phyloP scores from a whole-genome alignment of 768 basidiomycete genomes.

The Suillus decipiens region DNA sequence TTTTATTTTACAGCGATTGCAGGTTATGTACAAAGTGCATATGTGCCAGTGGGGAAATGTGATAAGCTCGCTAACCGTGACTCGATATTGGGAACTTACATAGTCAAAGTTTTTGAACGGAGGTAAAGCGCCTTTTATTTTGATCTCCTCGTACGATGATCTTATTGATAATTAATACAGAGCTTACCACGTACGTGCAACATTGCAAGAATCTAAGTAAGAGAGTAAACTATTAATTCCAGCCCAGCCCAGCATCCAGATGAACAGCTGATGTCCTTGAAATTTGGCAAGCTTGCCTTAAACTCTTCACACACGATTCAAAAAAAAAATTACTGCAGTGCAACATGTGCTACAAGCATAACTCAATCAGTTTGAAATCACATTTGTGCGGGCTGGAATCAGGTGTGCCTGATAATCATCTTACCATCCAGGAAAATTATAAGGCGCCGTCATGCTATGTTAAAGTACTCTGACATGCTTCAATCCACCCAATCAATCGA shows the following conservation, averaged over 20 bases:
- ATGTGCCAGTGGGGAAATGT: not conserved
- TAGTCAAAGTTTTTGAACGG: not conserved
- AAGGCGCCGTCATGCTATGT: not conserved
- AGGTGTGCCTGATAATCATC: not conserved
- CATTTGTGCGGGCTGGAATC: not conserved
- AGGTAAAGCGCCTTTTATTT: not conserved
- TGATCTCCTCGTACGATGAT: not conserved
- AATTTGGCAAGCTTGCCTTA: no score
- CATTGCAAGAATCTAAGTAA: not conserved
- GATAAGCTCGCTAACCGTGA: no score
- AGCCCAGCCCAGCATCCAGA: not conserved
- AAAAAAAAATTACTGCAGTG: not conserved
- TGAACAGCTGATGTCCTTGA: no score
- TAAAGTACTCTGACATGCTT: not conserved
- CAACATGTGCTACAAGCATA: not conserved
- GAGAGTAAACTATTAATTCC: not conserved
- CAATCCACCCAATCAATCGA: not conserved
- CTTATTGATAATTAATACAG: not conserved
- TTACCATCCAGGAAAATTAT: not conserved
- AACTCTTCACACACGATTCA: no score
- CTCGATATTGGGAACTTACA: not conserved
- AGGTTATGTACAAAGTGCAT: not conserved
- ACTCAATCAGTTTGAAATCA: not conserved
- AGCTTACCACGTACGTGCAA: not conserved
- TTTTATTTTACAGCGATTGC: slow-evolving; percentile 10